Evolutionary conservation across 495 filamentous ascomycete species (phyloP).

Genomic region (Penicillium cinerascens): DNA sequence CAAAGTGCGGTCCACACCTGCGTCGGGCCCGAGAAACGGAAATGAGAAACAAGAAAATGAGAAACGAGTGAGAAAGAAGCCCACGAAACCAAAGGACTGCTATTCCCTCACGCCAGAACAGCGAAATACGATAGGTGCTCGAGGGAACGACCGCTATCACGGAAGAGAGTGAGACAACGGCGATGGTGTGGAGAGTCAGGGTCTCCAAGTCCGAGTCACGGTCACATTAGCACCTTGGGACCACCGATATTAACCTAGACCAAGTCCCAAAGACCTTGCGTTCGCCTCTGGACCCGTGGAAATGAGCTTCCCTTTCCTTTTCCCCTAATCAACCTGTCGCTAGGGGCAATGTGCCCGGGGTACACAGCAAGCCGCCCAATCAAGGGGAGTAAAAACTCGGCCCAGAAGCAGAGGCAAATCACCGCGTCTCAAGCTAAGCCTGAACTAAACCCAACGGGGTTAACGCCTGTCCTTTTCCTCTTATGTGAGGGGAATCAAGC

Average conservation of each 20-base stretch:
- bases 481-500: slow-evolving; percentile 7
- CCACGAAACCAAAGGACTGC: too few species aligned
- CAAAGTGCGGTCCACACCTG: slow-evolving; percentile 21
- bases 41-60: neutral
- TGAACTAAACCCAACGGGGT: neutral
- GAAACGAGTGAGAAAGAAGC: neutral
- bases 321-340: slow-evolving; percentile 8
- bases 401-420: neutral
- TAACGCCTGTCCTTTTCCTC: neutral
- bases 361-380: neutral
- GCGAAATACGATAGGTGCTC: neutral
- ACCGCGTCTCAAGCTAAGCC: neutral
- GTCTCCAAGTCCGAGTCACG: neutral
- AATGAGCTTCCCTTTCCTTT: neutral
- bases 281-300: neutral
- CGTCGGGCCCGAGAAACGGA: slow-evolving; percentile 1
- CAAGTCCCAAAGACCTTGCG: neutral
- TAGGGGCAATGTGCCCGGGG: slow-evolving; percentile 16
- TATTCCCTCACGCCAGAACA: too few species aligned
- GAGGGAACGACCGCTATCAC: neutral
- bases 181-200: neutral
- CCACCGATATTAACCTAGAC: neutral
- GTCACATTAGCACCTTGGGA: neutral
- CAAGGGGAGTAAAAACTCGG: neutral
- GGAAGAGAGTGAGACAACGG: neutral